Evolutionary conservation across 805 yeast species (phyloP), one percentile per base, ranked within the genome.

Genomic region (Saccharomycopsis sp.): DNA sequence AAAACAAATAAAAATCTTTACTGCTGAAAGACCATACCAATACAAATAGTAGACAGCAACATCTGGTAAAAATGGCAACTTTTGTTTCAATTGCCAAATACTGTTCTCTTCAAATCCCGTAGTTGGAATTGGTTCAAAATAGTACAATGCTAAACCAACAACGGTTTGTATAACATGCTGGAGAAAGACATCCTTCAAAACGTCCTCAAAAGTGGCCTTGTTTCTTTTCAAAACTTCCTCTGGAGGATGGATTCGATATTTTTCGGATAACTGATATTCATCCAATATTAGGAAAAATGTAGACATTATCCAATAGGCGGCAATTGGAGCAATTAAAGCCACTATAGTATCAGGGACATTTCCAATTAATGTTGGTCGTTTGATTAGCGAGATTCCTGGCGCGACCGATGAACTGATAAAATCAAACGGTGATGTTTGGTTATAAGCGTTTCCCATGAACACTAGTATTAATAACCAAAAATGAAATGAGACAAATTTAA

Each of bases 201-300:
- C 97, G 38, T 82, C 84, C 3, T 56, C 41, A 44, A 79, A 63
- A 0, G 85, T 58, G 4, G 86, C 96, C 58, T 77, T 85, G 62
- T 93, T 93, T 53, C 93, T 75, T 41, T 74, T 59, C 26, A 69
- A 56, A 45, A 87, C 86, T 60, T 90, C 97, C 54, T 83, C 94
- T 31, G 89, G 79, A 17, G 97, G 89, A 61, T 93, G 98, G 42
- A 93, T 87, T 53, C 97, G 72, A 65, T 85, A 87, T 59, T 73
- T 68, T 56, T 85, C 96, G 36, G 89, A 86, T 52, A 87, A 66
- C 58, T 85, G 75, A 53, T 72, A 76, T 35, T 72, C 72, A 61
- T 93, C 97, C 41, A 89, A 65, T 6, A 82, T 49, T 58, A 82
- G 87, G 72, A 85, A 93, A 51, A 85, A 62, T 22, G 74, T 57